Conservation (phyloP, 352 stramenopile species). For the Globisporangium nunn region DNA sequence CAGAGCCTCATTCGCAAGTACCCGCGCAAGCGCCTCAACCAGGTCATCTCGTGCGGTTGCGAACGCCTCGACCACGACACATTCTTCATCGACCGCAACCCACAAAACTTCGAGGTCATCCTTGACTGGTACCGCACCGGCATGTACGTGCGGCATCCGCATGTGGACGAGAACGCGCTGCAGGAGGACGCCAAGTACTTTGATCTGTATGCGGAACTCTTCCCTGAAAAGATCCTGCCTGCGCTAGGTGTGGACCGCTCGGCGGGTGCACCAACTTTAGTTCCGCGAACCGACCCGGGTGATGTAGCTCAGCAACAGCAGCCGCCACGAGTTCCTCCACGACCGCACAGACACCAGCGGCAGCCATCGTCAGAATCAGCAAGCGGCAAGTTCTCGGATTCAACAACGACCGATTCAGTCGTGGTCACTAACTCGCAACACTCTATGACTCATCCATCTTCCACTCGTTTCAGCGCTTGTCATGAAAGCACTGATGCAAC, state of each 20-base stretch:
- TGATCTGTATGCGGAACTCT: constrained; percentile 56
- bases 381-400: background rate
- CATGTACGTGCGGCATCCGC: constrained; percentile 28
- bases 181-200: constrained; percentile 61
- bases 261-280: too few species aligned
- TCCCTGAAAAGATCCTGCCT: constrained; percentile 13
- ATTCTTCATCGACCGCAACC: constrained; percentile 72
- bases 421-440: background rate
- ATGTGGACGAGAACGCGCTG: constrained; percentile 38
- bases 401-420: background rate
- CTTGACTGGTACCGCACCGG: constrained; percentile 73
- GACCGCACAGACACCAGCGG: constrained; percentile 3
- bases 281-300: background rate
- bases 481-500: background rate
- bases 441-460: background rate
- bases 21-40: constrained; percentile 50
- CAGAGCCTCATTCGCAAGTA: constrained; percentile 51
- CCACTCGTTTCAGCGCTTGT: background rate
- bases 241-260: constrained; percentile 3
- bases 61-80: constrained; percentile 33
- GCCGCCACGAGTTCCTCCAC: constrained; percentile 12
- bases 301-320: background rate
- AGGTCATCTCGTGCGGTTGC: constrained; percentile 52
- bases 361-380: background rate
- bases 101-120: constrained; percentile 61